These are phyloP conservation scores for Brassica rapa DNA, from an alignment of 345 rosid species.

Conservation along the genomic window DNA sequence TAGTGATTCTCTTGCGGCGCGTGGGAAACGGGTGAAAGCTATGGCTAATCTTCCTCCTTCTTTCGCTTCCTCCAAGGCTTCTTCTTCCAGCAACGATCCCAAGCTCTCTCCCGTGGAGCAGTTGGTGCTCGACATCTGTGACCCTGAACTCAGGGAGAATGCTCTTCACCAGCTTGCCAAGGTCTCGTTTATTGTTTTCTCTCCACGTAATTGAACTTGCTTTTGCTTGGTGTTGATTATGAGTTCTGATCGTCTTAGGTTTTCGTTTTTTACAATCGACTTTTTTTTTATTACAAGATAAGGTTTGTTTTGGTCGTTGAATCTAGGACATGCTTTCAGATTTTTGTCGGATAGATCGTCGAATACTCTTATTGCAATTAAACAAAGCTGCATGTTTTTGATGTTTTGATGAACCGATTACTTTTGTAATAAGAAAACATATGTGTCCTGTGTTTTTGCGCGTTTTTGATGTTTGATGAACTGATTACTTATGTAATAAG, in stretches of 20 bases:
- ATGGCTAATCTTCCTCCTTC: slow-evolving; percentile 73
- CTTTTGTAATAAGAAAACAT: not conserved
- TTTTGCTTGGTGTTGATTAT: not conserved
- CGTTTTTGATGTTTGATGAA: slow-evolving; percentile 37
- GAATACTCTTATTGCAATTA: not conserved
- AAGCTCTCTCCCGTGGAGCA: slow-evolving; percentile 70
- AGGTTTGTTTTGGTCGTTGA: not conserved
- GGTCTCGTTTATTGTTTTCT: slow-evolving; percentile 40
- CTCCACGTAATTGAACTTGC: not conserved
- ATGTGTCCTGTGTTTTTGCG: slow-evolving; percentile 34
- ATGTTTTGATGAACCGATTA: not conserved
- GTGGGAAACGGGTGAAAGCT: slow-evolving; percentile 10
- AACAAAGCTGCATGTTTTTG: not conserved
- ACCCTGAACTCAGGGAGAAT: slow-evolving; percentile 76
- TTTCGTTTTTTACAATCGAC: not conserved
- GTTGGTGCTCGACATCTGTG: slow-evolving; percentile 69
- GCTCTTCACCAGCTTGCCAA: slow-evolving; percentile 68
- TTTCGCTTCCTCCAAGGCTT: slow-evolving; percentile 10
- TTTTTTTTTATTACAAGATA: not conserved
- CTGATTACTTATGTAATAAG: not conserved
- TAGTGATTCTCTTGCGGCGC: slow-evolving; percentile 28
- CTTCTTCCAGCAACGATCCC: slow-evolving; percentile 55
- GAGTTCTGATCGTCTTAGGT: slow-evolving; percentile 11
- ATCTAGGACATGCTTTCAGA: slow-evolving; percentile 2
- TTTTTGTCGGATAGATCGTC: not conserved